A percentile compares a stretch with the other conserved stretches of the same genome.
Conservation (phyloP, 805 yeast species). For the Lachancea lanzarotensis region DNA sequence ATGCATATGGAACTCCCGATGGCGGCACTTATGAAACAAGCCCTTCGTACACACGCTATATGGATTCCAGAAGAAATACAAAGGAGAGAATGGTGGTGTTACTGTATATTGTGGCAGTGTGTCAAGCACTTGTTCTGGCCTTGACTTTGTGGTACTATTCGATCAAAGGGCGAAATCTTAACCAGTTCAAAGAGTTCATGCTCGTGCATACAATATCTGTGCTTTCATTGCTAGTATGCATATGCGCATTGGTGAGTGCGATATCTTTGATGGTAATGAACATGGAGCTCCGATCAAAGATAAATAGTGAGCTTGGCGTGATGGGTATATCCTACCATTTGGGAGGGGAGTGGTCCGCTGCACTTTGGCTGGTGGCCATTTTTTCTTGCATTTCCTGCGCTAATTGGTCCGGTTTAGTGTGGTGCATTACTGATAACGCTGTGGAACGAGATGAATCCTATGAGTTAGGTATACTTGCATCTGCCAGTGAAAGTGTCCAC, state of each 20-base stretch:
- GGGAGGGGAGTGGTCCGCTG: constrained; percentile 23
- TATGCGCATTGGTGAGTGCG: constrained; percentile 17
- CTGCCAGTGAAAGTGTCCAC: neutral
- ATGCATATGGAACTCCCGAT: constrained; percentile 19
- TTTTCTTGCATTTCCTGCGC: constrained; percentile 20
- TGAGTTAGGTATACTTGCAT: constrained; percentile 5
- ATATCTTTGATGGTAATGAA: constrained; percentile 16
- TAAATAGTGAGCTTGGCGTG: constrained; percentile 19
- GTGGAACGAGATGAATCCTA: neutral
- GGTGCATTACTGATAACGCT: constrained; percentile 24
- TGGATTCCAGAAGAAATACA: constrained; percentile 8
- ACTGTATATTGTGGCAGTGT: constrained; percentile 12
- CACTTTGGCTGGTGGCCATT: constrained; percentile 19
- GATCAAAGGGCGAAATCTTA: constrained; percentile 22
- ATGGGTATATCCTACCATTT: constrained; percentile 27
- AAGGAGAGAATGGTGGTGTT: constrained; percentile 17
- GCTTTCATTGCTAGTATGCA: constrained; percentile 17
- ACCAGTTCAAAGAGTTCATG: constrained; percentile 17
- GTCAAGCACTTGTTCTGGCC: constrained; percentile 12
- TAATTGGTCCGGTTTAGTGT: constrained; percentile 32
- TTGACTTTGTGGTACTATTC: constrained; percentile 24
- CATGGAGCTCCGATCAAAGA: constrained; percentile 16
- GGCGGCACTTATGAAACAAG: constrained; percentile 5
- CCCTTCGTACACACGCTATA: constrained; percentile 13
- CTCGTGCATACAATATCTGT: constrained; percentile 23